Evolutionary conservation across 1,284 basidiomycete species (phyloP).

Genomic region (Phenoliferia sp.): DNA sequence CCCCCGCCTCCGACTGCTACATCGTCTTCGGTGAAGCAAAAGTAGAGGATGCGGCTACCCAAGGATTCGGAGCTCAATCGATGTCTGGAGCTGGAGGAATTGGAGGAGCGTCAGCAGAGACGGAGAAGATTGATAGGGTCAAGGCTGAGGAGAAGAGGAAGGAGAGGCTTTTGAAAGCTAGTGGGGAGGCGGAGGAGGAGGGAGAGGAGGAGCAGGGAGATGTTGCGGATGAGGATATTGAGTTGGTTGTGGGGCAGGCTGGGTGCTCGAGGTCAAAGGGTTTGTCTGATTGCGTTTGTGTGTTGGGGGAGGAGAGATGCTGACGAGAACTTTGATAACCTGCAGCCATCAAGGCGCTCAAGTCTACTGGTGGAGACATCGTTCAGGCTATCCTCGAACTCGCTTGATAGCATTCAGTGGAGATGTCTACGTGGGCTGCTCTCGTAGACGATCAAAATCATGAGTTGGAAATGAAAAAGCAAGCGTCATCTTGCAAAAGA

Average conservation of each 20-base stretch:
- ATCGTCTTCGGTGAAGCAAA: conserved; percentile 99
- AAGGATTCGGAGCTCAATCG: conserved; percentile 11
- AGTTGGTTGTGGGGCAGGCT: conserved; percentile 18
- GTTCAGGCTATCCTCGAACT: conserved; percentile 26
- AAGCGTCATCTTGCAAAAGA: too few relatives aligned
- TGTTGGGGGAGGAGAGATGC: neutral
- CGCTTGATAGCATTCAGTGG: too few relatives aligned
- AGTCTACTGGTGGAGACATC: conserved; percentile 75
- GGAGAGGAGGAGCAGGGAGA: conserved; percentile 76
- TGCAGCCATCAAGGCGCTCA: conserved; percentile 70
- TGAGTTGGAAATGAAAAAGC: too few relatives aligned
- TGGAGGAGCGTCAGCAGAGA: conserved; percentile 58
- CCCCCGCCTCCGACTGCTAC: conserved; percentile 93
- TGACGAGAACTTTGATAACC: neutral
- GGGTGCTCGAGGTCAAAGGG: conserved; percentile 72
- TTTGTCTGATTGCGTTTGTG: neutral
- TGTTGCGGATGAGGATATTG: conserved; percentile 41
- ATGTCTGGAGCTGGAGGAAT: conserved; percentile 35
- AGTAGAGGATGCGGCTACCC: conserved; percentile 41
- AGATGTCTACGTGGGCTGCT: too few relatives aligned
- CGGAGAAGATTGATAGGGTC: conserved; percentile 4
- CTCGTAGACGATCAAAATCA: too few relatives aligned
- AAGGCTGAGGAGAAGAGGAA: conserved; percentile 18
- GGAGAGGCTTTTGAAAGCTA: conserved; percentile 17
- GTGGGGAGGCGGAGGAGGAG: conserved; percentile 37